Evolutionary conservation across 306 rosid genomes (phyloP), one percentile per base, ranked within the genome.

Genomic region (Mimosa pudica): DNA sequence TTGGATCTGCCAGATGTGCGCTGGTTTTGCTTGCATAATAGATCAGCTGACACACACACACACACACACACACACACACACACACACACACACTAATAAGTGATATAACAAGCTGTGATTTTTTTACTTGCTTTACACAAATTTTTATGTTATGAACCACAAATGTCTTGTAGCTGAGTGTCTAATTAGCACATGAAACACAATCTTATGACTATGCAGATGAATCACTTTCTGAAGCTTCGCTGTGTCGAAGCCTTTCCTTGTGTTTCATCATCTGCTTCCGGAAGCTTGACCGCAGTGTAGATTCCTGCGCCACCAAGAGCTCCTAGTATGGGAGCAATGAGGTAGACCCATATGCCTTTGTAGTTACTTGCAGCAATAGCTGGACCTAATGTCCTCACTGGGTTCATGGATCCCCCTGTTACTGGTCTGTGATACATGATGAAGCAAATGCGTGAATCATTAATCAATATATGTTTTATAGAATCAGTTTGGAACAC

Each of bases 401-500:
- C 97, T 2, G 97, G 97, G 85, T 94, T 94, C 98, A 90, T 94
- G 65, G 97, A 94, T 30, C 76, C 97, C 75, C 97, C 97, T n/a
- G 93, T 79, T 75, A 80, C 79, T 81, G 88, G 88, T 84, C 97
- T 94, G 81, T 77, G 79, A n/a, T 36, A 71, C 52, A 67, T 46
- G 18, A 5, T 36, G 78, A n/a, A 46, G 73, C 45, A 71, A n/a
- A 60, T 18, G 5, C 32, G 61, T 60, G 42, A 44, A 57, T 54
- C 18, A 51, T 4, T 7, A 52, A 54, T 10, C 7, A 12, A 10
- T 32, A 33, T 14, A 30, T 30, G 18, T 36, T 33, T 3, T 18
- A 57, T 57, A 17, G 63, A 18, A 17, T 55, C 62, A 55, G 18
- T 57, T n/a, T n/a, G 12, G 8, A 57, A 57, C 32, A n/a, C 32